phyloP scores from a whole-genome alignment of 1,139 yeast genomes.

The Suhomyces ambrosiae region DNA sequence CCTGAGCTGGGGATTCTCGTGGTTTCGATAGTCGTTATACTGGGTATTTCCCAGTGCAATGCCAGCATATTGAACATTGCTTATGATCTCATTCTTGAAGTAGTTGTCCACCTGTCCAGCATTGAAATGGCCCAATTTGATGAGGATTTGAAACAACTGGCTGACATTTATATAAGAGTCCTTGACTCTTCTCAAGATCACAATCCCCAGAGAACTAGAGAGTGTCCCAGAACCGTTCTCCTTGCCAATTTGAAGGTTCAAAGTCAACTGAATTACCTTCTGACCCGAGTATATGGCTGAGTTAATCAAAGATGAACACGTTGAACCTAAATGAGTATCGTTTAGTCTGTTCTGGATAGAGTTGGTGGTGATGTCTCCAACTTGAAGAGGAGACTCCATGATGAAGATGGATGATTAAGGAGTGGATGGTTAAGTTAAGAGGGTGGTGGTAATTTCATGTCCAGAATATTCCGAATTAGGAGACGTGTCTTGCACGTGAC shows the following conservation, averaged over 20 bases:
- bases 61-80: slow-evolving; percentile 36
- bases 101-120: slow-evolving; percentile 31
- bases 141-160: slow-evolving; percentile 41
- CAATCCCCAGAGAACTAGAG: slow-evolving; percentile 13
- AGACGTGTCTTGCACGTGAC: slow-evolving; percentile 15
- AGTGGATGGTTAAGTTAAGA: neutral
- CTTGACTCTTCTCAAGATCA: slow-evolving; percentile 45
- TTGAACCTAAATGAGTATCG: slow-evolving; percentile 37
- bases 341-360: slow-evolving; percentile 41
- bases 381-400: slow-evolving; percentile 50
- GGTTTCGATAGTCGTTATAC: slow-evolving; percentile 33
- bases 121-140: slow-evolving; percentile 30
- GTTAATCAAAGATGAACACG: slow-evolving; percentile 24
- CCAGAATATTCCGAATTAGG: slow-evolving; percentile 11
- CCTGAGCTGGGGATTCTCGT: slow-evolving; percentile 28
- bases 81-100: slow-evolving; percentile 37
- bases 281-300: slow-evolving; percentile 44
- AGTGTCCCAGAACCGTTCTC: slow-evolving; percentile 4
- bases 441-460: slow-evolving; percentile 2
- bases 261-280: slow-evolving; percentile 40
- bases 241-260: slow-evolving; percentile 18
- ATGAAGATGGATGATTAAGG: neutral
- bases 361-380: slow-evolving; percentile 48
- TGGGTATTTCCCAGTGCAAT: slow-evolving; percentile 17
- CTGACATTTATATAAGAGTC: slow-evolving; percentile 47